Evolutionary conservation across 768 basidiomycete species (phyloP), one percentile per base, ranked within the genome.

Genomic region (Boletus tylopilopsis): DNA sequence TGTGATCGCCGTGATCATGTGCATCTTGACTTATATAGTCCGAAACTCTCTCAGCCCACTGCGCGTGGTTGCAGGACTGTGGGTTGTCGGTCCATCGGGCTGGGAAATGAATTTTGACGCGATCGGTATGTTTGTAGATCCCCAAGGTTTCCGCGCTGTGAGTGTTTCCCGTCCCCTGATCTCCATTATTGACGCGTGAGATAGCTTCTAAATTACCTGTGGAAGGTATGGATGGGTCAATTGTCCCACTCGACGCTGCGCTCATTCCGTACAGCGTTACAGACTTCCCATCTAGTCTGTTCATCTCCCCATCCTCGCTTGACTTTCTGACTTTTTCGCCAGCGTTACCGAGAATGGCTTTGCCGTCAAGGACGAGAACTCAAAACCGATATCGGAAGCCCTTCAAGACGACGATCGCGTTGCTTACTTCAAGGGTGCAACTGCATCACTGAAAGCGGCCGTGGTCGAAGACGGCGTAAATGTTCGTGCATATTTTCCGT

Each of bases 321-420:
- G n/a, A n/a, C n/a, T n/a, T n/a, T n/a, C n/a, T 30, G 11, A 5
- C 23, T 5, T 29, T 47, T 23, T 29, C 12, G 13, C 27, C 43
- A 83, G 81, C 57, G 80, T 86, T n/a, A 87, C 84, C 2, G 84
- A 88, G 68, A 87, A 87, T 58, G 82, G 84, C 0, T 86, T 85
- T 59, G 77, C 83, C 11, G 80, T 86, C 44, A 85, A 84, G 62
- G 74, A 78, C 50, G 85, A 87, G 64, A 76, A 71, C 61, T 66
- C 58, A 39, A 72, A 78, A 68, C 69, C 82, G 2, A 57, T 79
- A 7, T 77, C 79, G 47, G 68, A 79, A 50, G 81, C 78, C 10
- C 53, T 82, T 22, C 66, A 76, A 22, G 84, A 85, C 60, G 67
- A 62, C n/a, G 82, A 81, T 57, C 82, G 85, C 33, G 78, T 85